Evolutionary conservation across 345 rosid species (phyloP).

Genomic region (Linum usitatissimum): DNA sequence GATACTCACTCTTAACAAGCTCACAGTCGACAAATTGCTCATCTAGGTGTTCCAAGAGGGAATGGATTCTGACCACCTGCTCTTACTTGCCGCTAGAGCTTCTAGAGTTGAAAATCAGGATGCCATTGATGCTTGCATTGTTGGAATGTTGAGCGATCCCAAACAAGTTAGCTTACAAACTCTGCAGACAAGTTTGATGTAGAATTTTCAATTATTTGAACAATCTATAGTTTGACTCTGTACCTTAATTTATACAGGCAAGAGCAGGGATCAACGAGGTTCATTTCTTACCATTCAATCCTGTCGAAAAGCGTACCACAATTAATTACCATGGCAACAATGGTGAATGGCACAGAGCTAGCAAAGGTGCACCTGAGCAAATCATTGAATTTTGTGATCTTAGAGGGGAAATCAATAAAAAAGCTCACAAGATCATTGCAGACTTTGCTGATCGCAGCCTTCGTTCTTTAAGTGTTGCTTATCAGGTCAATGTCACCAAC

Average conservation of each 20-base stretch:
- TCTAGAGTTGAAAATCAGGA: constrained; percentile 90
- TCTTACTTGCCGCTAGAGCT: constrained; percentile 75
- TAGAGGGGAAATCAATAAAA: constrained; percentile 38
- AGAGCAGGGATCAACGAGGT: constrained; percentile 80
- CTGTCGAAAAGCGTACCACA: constrained; percentile 88
- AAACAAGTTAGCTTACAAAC: constrained; percentile 35
- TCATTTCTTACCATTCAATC: constrained; percentile 96
- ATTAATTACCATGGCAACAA: constrained; percentile 59
- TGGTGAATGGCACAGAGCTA: constrained; percentile 70
- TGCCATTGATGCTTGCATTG: constrained; percentile 91
- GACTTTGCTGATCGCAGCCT: constrained; percentile 75
- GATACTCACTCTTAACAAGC: constrained; percentile 90
- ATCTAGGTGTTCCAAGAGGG: constrained; percentile 55
- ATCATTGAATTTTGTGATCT: constrained; percentile 70
- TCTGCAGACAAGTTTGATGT: too few relatives aligned
- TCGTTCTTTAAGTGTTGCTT: constrained; percentile 66
- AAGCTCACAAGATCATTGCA: constrained; percentile 51
- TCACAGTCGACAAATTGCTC: constrained; percentile 71
- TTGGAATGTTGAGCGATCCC: constrained; percentile 73
- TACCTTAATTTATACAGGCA: constrained; percentile 33
- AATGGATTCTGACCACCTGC: constrained; percentile 39
- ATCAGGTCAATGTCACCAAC: constrained; percentile 63
- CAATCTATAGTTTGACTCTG: neutral
- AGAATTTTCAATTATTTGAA: too few relatives aligned
- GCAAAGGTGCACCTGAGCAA: constrained; percentile 99